phyloP scores from a whole-genome alignment of 495 filamentous ascomycete species.

The Delitschia confertaspora region DNA sequence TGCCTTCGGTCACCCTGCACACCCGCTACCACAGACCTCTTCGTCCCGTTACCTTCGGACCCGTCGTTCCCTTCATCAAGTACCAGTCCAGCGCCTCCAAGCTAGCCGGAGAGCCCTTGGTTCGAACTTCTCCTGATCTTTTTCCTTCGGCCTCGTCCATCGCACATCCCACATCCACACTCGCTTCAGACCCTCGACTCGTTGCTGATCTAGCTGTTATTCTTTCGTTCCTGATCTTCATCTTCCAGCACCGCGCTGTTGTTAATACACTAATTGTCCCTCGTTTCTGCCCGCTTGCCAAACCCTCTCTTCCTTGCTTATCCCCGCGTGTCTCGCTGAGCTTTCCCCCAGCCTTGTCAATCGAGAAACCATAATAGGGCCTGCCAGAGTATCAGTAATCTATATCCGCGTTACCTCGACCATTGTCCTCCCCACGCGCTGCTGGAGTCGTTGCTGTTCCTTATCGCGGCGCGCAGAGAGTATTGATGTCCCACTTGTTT shows the following conservation, averaged over 20 bases:
- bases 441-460: too few relatives aligned
- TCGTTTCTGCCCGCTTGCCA: too few relatives aligned
- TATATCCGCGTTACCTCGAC: too few relatives aligned
- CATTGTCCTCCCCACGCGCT: too few relatives aligned
- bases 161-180: conserved; percentile 9
- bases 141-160: conserved; percentile 2
- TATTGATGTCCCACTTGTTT: conserved; percentile 2
- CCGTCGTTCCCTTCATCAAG: conserved; percentile 2
- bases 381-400: too few relatives aligned
- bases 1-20: background rate
- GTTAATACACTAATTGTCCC: conserved; percentile 3
- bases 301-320: too few relatives aligned
- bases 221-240: conserved; percentile 2
- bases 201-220: background rate
- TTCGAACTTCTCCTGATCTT: conserved; percentile 9
- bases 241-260: background rate
- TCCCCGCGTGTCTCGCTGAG: too few relatives aligned
- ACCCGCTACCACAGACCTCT: background rate
- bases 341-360: too few relatives aligned
- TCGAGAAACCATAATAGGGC: too few relatives aligned
- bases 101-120: too few relatives aligned
- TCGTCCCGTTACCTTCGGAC: conserved; percentile 3
- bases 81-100: background rate
- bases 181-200: conserved; percentile 8
- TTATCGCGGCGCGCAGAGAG: conserved; percentile 13